Base-by-base conservation (phyloP, 768 basidiomycete genomes). In the Mycena kentingensis region DNA sequence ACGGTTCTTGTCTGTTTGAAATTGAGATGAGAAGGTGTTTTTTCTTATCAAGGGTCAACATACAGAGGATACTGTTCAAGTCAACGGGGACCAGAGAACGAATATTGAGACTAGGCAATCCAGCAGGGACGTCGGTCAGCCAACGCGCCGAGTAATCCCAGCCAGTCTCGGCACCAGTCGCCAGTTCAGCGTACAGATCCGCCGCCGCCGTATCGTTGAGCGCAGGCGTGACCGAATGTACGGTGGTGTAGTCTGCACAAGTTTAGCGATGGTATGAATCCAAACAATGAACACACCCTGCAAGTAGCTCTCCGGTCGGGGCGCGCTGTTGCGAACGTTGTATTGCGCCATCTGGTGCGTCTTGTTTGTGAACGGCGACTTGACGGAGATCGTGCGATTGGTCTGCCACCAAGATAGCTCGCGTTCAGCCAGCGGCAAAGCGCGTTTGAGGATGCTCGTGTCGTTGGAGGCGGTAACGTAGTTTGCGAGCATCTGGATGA, bases 401-500 rank as follows among this genome's bases (percentile, higher is more conserved):
- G 68, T 78, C 5, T 69, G 56, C 93, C 93, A 98, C 90, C 90
- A 97, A 5, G 72, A 66, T 34, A 97, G 75, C 67, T 98, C 94
- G 64, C 77, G 78, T 88, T 94, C 90, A 4, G 90, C 89, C 24
- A 93, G 71, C 49, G 92, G 90, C n/a, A 98, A 73, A 2, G 88
- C 95, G 26, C 92, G 83, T 13, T 65, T 64, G 24, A 98, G 78
- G 54, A 97, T 88, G n/a, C 76, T 67, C 1, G 73, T 82, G 68
- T 97, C 93, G 15, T 85, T 81, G 7, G 82, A 87, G 3, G 76
- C 78, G 3, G 76, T 68, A 43, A 96, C 79, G 65, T 98, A 97
- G n/a, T 83, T 81, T n/a, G 81, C 76, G 24, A 98, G 74, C 93
- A 98, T 97, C 87, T 85, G 85, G 49, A 89, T 83, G 72, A 96